Evolutionary conservation across 2,329 filamentous ascomycete genomes (phyloP), one percentile per base, ranked within the genome.

Genomic region (Trichoderma simmonsii): DNA sequence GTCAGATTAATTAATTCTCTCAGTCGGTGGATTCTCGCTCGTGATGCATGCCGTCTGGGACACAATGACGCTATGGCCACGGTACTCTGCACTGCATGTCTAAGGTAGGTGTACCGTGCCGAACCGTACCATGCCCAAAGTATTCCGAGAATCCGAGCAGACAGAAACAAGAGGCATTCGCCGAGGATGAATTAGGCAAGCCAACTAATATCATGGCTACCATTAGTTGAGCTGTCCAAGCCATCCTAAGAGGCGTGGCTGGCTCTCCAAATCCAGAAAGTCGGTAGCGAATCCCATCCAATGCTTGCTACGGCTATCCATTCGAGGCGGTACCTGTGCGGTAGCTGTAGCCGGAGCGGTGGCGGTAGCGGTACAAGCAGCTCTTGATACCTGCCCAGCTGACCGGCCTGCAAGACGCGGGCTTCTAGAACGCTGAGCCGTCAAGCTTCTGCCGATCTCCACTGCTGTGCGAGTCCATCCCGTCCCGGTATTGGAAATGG

Each of bases 251-350:
- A 32, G 30, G 30, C 28, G 57, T 60, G 57, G 57, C 57, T 60
- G 57, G 26, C 36, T 60, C 65, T 43, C 30, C 39, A 48, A 57
- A 74, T 57, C 79, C 79, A 77, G 73, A 72, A 62, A 71, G 43
- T 73, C 72, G 80, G 78, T 81, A 81, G 77, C 79, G 76, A 80
- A 81, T 79, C 48, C 48, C 48, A 12, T 39, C 6, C 36, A 18
- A 51, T 21, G 48, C 48, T 21, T 51, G 48, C 48, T 5, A 51
- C 48, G 5, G 11, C 21, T 11, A 24, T 48, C 4, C n/a, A 6
- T 51, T 21, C n/a, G 21, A 24, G n/a, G 11, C 48, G 48, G 57
- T 34, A 24, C 56, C 56, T 59, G 28, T 30, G 21, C 26, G 6
- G 39, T 43, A n/a, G 39, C 39, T 18, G 39, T 43, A 43, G 39